Percentiles rank a stretch among this genome's conserved stretches.
phyloP scores from a whole-genome alignment of 441 rosid genomes.

The Omphalea diandra region DNA sequence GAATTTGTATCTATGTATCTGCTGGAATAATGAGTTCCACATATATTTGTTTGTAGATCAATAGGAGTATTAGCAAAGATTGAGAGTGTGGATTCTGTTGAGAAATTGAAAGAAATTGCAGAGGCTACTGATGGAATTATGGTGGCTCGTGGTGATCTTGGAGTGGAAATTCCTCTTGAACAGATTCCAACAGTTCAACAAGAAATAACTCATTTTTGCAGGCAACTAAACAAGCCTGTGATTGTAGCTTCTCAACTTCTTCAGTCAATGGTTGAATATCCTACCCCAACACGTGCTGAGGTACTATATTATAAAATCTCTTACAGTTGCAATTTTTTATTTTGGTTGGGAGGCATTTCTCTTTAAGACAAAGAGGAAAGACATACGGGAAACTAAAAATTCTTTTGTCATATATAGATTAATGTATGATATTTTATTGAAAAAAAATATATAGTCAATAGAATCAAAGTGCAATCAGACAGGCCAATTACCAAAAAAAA shows the following conservation, averaged over 20 bases:
- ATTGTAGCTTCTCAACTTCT: slow-evolving; percentile 77
- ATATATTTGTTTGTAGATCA: slow-evolving; percentile 33
- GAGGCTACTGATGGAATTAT: slow-evolving; percentile 67
- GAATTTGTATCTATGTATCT: background rate
- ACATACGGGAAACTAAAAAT: background rate
- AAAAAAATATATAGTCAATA: background rate
- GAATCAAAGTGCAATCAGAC: background rate
- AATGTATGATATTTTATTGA: background rate
- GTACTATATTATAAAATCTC: slow-evolving; percentile 25
- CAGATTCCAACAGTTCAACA: slow-evolving; percentile 67
- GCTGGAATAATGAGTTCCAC: background rate
- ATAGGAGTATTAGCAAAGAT: slow-evolving; percentile 62
- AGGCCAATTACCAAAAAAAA: background rate
- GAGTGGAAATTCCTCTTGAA: slow-evolving; percentile 64
- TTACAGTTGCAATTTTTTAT: background rate
- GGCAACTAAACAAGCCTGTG: slow-evolving; percentile 68
- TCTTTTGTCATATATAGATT: background rate
- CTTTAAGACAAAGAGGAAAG: background rate
- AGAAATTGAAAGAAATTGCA: slow-evolving; percentile 51
- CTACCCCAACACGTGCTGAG: slow-evolving; percentile 80
- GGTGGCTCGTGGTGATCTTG: slow-evolving; percentile 79
- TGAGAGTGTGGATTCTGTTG: slow-evolving; percentile 61
- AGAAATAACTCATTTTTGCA: slow-evolving; percentile 45
- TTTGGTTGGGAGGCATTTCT: background rate
- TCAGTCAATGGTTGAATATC: slow-evolving; percentile 70